Evolutionary conservation across 768 basidiomycete genomes (phyloP), one percentile per base, ranked within the genome.

Genomic region (Stropharia rugosoannulata): DNA sequence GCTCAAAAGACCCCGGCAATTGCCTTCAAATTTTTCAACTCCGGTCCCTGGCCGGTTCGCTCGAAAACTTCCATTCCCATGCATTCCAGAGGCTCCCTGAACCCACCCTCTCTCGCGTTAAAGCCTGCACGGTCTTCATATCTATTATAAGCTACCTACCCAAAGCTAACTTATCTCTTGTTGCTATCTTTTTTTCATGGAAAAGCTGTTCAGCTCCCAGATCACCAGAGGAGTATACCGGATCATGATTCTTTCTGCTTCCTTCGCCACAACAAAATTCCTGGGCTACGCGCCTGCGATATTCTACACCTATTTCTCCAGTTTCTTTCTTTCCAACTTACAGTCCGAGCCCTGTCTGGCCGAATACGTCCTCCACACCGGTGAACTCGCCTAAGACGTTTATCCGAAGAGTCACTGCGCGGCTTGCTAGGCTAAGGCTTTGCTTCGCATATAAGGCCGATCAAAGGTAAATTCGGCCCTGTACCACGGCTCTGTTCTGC

Each of bases 21-120:
- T 72, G 58, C 76, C 75, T 74, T 73, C 70, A 73, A 77, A 73
- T 64, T 71, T 78, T 79, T 74, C 73, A 76, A 77, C 74, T 76
- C 77, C 77, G 77, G 75, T 73, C 70, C 69, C 56, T 61, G 53
- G 52, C 58, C 51, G 56, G 38, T 51, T 59, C 58, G 57, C 51
- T 56, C 54, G 51, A 60, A 61, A 63, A 63, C 58, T 56, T 61
- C 52, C 55, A 51, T 58, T 46, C 51, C 38, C 56, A 57, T 52
- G 56, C 22, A 16, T 41, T 47, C 38, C 12, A 32, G 29, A 32
- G 15, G 42, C 35, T 51, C 45, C 51, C 56, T 50, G 49, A 50
- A 35, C 22, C 39, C 48, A 38, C 48, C 49, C 18, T 16, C 25
- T n/a, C 35, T 19, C 35, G 54, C 45, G 42, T 41, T 44, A 44